A percentile compares a stretch with the other conserved stretches of the same genome.
Conservation (phyloP, 805 yeast species). For the Nakazawaea holstii region DNA sequence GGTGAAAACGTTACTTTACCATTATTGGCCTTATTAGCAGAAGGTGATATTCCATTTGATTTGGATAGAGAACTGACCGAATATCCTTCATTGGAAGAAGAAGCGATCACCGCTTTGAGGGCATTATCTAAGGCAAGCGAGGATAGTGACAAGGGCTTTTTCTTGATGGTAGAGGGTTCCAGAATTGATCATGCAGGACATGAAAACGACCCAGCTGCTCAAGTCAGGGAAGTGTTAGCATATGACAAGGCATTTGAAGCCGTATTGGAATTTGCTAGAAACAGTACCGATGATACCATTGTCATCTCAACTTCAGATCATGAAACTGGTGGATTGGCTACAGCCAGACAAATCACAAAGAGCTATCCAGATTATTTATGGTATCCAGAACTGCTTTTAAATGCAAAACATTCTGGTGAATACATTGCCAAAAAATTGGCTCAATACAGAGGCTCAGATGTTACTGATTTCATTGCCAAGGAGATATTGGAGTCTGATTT, state of each 20-base stretch:
- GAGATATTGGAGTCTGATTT: constrained; percentile 59
- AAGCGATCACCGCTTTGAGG: constrained; percentile 66
- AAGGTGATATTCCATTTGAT: constrained; percentile 78
- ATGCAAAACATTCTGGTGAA: constrained; percentile 77
- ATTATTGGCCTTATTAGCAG: constrained; percentile 68
- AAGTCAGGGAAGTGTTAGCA: constrained; percentile 85
- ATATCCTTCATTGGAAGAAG: constrained; percentile 77
- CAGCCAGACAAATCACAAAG: constrained; percentile 68
- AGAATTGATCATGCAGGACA: constrained; percentile 96
- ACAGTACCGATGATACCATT: constrained; percentile 68
- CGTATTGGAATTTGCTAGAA: constrained; percentile 64
- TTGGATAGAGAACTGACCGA: constrained; percentile 59
- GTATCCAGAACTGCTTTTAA: constrained; percentile 72
- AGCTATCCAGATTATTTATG: constrained; percentile 82
- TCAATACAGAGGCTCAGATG: constrained; percentile 22
- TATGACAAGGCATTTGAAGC: constrained; percentile 78
- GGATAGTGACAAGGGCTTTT: constrained; percentile 78
- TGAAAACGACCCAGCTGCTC: constrained; percentile 90
- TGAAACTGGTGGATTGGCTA: constrained; percentile 93
- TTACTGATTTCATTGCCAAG: constrained; percentile 37
- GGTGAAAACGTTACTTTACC: constrained; percentile 73
- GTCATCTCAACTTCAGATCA: constrained; percentile 86
- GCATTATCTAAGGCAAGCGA: constrained; percentile 63
- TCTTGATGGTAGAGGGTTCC: constrained; percentile 84
- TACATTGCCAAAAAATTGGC: constrained; percentile 46